Base-by-base conservation (phyloP, 345 rosid species). In the Eucalyptus camaldulensis region DNA sequence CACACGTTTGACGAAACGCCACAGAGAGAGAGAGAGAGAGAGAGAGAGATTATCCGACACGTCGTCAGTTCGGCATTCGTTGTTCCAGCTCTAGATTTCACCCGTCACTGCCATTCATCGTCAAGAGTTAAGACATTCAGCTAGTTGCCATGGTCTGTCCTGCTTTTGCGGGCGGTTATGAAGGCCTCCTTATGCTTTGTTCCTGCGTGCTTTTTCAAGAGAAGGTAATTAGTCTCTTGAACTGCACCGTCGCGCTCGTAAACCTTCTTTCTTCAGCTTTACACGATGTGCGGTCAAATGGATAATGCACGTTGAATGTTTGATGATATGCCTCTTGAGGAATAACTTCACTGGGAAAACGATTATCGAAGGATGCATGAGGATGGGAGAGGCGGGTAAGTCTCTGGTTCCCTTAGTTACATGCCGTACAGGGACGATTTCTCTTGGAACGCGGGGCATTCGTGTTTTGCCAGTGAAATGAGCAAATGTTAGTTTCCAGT, bases 321-420 rank as follows among this genome's bases (percentile, higher is more conserved):
- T 92, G 94, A 95, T 13, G 97, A 0, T n/a, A n/a, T n/a, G n/a
- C n/a, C n/a, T n/a, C n/a, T n/a, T n/a, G 14, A 94, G 92, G 90
- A 97, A 95, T 90, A 88, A 49, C 90, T 97, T 95, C 91, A 91
- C 88, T 76, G 86, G 86, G 90, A 86, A 89, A 60, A 37, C 90
- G 31, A 72, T 40, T 14, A 86, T 86, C 1, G 27, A 51, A 86
- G 87, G 67, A 19, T 31, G 8, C 40, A 29, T n/a, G 37, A n/a
- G 25, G 21, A 33, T n/a, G 22, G 65, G 87, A 86, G 60, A 86
- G 54, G 31, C n/a, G 89, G 31, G 31, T 3, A 90, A 90, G 45
- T 97, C 96, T 4, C 92, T 81, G 65, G 91, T 65, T 11, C 37
- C 96, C 94, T 96, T 95, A 93, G 94, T 21, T 96, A 94, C 93